Base-by-base conservation (phyloP, 2,329 filamentous ascomycete genomes). In the Xylariaceae sp. region DNA sequence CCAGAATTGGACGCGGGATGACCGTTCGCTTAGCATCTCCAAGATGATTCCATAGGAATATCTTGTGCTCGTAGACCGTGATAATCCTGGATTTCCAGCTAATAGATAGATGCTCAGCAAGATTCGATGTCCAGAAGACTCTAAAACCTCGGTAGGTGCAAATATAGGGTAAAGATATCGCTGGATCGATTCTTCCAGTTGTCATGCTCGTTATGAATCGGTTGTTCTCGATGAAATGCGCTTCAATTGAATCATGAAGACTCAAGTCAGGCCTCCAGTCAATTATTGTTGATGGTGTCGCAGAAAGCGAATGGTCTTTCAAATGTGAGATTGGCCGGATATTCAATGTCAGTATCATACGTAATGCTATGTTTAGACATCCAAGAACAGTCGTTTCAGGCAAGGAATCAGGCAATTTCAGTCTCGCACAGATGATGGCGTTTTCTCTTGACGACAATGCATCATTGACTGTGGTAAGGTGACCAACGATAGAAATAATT, bases 61-160 rank as follows among this genome's bases (percentile, higher is more conserved):
- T 43, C 32, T 67, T 64, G 53, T 66, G 63, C 48, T 66, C 62
- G 42, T 64, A 66, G 10, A 66, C 32, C 3, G 55, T 63, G n/a
- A 66, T 50, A 2, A 52, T 58, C 42, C 55, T 57, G 6, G 51
- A 52, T n/a, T 60, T 58, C 53, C 55, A 60, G 43, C 60, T 62
- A n/a, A 65, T 61, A 2, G 45, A 53, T 14, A 65, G 49, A 40
- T 66, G 64, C 9, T 57, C 61, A 29, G 52, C 53, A 14, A 66
- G 49, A 40, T 65, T 66, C 20, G 52, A 50, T 12, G 64, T 62
- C 61, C 64, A 66, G 32, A 54, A 50, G 5, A 63, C 51, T 9
- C 45, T 59, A 29, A 61, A 64, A 1, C 57, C 60, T 44, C 44
- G 52, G 14, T 56, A 47, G 12, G 46, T 44, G 9, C 56, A 59